Evolutionary conservation across 768 basidiomycete genomes (phyloP).

Genomic region (Podaxis mareebaensis): DNA sequence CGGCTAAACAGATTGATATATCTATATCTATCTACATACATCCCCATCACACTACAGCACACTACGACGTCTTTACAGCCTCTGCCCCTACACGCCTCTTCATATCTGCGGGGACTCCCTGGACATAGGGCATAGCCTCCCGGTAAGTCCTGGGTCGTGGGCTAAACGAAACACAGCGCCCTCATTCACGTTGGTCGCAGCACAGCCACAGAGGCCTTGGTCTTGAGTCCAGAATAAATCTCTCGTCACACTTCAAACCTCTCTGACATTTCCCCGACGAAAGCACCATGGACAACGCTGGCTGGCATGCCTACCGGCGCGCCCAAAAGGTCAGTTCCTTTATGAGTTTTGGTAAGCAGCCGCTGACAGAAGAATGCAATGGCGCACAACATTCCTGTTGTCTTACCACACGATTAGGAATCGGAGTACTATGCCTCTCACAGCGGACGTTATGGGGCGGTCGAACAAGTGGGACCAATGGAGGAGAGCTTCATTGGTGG

Average conservation of each 20-base stretch:
- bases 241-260: background rate
- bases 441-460: constrained; percentile 53
- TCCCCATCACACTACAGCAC: background rate
- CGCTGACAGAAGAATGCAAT: background rate
- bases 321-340: constrained; percentile 50
- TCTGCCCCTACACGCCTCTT: background rate
- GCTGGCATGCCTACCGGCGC: constrained; percentile 71
- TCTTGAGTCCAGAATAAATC: background rate
- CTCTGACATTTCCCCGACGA: background rate
- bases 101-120: background rate
- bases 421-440: constrained; percentile 31
- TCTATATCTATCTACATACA: background rate
- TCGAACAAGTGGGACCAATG: constrained; percentile 60
- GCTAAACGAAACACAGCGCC: background rate
- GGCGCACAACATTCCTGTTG: background rate
- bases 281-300: constrained; percentile 66
- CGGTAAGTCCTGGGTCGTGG: background rate
- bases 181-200: background rate
- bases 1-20: background rate
- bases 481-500: constrained; percentile 64
- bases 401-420: constrained; percentile 29
- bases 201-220: constrained; percentile 3
- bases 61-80: background rate
- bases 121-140: background rate
- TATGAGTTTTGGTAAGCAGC: background rate